Percentiles rank a stretch among this genome's conserved stretches.
These are phyloP conservation scores for Wolfiporia cocos DNA, from an alignment of 1,284 basidiomycete species.

Conservation along the genomic window DNA sequence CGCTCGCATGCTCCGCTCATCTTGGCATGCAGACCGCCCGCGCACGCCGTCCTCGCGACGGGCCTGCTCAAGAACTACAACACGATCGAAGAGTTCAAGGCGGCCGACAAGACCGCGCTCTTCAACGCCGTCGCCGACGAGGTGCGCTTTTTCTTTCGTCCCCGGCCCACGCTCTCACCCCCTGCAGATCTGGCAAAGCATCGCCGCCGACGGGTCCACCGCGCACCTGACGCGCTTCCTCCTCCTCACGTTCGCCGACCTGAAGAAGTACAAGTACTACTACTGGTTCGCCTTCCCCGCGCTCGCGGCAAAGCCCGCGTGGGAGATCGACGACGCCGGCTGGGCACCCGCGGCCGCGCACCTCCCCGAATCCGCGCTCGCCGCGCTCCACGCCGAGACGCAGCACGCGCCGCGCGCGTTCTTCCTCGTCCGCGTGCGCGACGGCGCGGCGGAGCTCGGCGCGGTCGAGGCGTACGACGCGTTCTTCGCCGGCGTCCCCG, in stretches of 20 bases:
- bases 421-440: constrained; percentile 53
- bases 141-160: constrained; percentile 29
- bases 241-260: constrained; percentile 90
- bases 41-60: constrained; percentile 34
- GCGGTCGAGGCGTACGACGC: constrained; percentile 49
- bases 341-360: constrained; percentile 32
- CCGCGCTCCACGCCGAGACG: constrained; percentile 43
- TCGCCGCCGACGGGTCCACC: constrained; percentile 43
- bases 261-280: constrained; percentile 97
- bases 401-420: constrained; percentile 39
- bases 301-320: constrained; percentile 79
- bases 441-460: constrained; percentile 34
- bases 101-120: constrained; percentile 79
- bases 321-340: constrained; percentile 60
- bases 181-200: constrained; percentile 59
- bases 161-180: neutral
- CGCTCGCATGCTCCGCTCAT: too few relatives aligned
- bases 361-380: constrained; percentile 35
- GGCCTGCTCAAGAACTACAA: constrained; percentile 92
- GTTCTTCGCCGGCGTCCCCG: constrained; percentile 42
- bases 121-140: constrained; percentile 68
- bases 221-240: constrained; percentile 73
- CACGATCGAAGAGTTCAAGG: constrained; percentile 94
- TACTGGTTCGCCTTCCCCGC: constrained; percentile 99
- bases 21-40: too few relatives aligned